phyloP scores from a whole-genome alignment of 441 rosid species.

The Erodium trifolium region DNA sequence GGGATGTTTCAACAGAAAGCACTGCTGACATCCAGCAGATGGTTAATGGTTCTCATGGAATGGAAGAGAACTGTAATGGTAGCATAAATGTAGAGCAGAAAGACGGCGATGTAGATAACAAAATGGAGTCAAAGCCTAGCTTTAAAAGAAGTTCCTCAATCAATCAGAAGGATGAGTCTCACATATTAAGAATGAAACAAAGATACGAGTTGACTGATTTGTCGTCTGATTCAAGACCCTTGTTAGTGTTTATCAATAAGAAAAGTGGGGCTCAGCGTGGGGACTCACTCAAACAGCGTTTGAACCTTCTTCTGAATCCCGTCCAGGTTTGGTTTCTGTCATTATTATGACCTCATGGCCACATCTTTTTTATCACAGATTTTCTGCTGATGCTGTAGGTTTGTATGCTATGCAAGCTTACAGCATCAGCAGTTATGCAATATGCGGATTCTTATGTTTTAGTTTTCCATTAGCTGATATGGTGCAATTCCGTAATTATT shows the following conservation, averaged over 20 bases:
- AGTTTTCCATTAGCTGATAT: neutral
- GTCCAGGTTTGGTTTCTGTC: conserved; percentile 53
- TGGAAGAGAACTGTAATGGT: conserved; percentile 45
- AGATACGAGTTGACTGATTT: conserved; percentile 75
- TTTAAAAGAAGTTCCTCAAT: conserved; percentile 58
- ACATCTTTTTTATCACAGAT: neutral
- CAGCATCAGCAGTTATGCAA: conserved; percentile 1
- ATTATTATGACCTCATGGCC: neutral
- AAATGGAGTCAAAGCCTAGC: conserved; percentile 40
- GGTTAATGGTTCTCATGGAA: conserved; percentile 37
- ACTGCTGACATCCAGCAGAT: conserved; percentile 42
- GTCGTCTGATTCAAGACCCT: conserved; percentile 83
- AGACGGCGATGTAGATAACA: conserved; percentile 36
- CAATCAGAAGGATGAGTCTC: conserved; percentile 68
- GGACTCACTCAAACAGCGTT: conserved; percentile 67
- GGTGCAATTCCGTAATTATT: neutral
- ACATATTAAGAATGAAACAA: conserved; percentile 51
- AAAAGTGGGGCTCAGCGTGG: conserved; percentile 97
- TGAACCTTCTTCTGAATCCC: conserved; percentile 84
- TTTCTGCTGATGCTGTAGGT: neutral
- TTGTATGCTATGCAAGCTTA: neutral
- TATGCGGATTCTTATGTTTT: neutral
- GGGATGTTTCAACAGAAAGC: conserved; percentile 53
- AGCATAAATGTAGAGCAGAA: conserved; percentile 27
- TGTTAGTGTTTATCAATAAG: conserved; percentile 86